A percentile compares a stretch with the other conserved stretches of the same genome.
phyloP scores from a whole-genome alignment of 148 eudicot genomes.

The Cornus florida region DNA sequence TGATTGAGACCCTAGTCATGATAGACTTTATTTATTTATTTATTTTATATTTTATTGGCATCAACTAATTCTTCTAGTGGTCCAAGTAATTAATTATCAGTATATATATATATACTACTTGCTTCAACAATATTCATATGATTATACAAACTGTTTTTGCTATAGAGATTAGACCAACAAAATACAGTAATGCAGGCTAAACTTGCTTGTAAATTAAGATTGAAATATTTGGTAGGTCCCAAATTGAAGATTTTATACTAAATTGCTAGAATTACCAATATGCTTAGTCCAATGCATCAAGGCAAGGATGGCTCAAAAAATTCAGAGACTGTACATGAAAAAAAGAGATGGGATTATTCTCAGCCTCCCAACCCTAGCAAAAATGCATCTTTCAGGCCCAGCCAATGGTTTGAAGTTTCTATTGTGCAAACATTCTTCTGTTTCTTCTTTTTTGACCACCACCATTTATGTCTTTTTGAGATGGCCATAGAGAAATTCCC shows the following conservation, averaged over 20 bases:
- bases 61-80: too few relatives aligned
- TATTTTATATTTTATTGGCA: too few relatives aligned
- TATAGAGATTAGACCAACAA: neutral
- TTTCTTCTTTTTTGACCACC: conserved; percentile 12
- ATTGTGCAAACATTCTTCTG: conserved; percentile 9
- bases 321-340: too few relatives aligned
- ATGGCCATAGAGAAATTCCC: too few relatives aligned
- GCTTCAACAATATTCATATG: too few relatives aligned
- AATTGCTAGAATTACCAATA: neutral
- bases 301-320: too few relatives aligned
- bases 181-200: neutral
- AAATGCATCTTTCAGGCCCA: neutral
- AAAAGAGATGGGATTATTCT: neutral
- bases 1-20: too few relatives aligned
- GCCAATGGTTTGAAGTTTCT: neutral
- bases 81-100: too few relatives aligned
- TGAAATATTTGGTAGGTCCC: neutral
- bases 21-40: too few relatives aligned
- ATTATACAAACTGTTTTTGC: neutral
- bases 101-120: too few relatives aligned
- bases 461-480: neutral
- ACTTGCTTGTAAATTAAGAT: neutral
- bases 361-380: neutral
- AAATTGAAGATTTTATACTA: neutral
- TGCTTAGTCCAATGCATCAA: neutral